Conservation (phyloP, 2,329 filamentous ascomycete species). For the Penicillium sp. region DNA sequence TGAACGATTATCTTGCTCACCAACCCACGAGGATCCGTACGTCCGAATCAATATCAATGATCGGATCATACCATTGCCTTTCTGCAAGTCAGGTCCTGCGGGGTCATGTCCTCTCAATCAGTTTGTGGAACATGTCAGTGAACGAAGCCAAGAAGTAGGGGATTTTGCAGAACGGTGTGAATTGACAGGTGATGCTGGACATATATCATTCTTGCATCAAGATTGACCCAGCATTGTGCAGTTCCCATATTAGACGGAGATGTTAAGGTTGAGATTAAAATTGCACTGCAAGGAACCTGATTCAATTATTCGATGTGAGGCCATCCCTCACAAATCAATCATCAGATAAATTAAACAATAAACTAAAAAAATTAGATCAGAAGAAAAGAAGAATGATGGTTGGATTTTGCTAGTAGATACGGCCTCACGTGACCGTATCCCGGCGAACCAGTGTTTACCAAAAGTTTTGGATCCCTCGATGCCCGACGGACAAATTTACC, state of each 20-base stretch:
- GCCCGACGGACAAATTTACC: neutral
- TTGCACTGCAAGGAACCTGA: neutral
- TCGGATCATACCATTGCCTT: conserved; percentile 52
- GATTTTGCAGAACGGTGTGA: conserved; percentile 53
- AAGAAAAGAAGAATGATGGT: neutral
- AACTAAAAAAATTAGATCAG: neutral
- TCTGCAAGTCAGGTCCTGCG: conserved; percentile 50
- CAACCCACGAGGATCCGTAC: conserved; percentile 34
- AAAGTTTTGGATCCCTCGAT: conserved; percentile 12
- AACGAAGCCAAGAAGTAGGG: conserved; percentile 45
- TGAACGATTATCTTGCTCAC: conserved; percentile 52
- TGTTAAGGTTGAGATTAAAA: neutral
- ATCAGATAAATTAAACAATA: neutral
- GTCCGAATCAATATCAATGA: conserved; percentile 60
- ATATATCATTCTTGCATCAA: conserved; percentile 54
- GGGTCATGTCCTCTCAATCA: conserved; percentile 48
- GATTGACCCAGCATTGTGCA: conserved; percentile 7
- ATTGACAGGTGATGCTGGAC: conserved; percentile 41
- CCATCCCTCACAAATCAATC: no score
- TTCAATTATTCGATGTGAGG: neutral
- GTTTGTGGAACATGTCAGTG: conserved; percentile 45
- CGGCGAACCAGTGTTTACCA: conserved; percentile 28
- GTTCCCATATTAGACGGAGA: neutral
- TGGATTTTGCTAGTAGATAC: neutral
- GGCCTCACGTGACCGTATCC: conserved; percentile 26